Evolutionary conservation across 2,329 filamentous ascomycete genomes (phyloP).

Genomic region (Fusarium newnesense): DNA sequence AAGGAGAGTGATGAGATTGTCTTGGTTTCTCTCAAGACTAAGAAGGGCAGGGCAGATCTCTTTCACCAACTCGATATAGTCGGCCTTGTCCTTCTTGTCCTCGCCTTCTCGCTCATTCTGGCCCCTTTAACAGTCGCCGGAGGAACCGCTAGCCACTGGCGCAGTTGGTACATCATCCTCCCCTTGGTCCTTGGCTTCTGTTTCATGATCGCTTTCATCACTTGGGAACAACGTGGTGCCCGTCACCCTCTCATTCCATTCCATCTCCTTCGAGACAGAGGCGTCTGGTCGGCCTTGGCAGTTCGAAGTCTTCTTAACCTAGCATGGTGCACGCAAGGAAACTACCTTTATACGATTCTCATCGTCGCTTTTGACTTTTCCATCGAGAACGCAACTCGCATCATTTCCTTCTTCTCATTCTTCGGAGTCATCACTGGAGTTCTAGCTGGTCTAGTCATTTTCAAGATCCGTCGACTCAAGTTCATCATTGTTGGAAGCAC

Average conservation of each 20-base stretch:
- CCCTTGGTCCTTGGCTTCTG: slow-evolving; percentile 62
- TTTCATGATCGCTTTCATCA: slow-evolving; percentile 59
- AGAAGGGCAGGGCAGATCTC: slow-evolving; percentile 55
- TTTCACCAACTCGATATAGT: slow-evolving; percentile 66
- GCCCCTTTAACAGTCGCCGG: slow-evolving; percentile 66
- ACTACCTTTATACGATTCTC: slow-evolving; percentile 69
- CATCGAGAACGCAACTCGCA: slow-evolving; percentile 64
- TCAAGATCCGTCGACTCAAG: slow-evolving; percentile 64
- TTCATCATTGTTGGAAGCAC: slow-evolving; percentile 68
- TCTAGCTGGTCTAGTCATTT: slow-evolving; percentile 62
- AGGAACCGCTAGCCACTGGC: slow-evolving; percentile 59
- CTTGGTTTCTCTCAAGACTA: background rate
- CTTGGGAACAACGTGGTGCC: slow-evolving; percentile 63
- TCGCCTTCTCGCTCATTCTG: slow-evolving; percentile 59
- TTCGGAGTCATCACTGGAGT: slow-evolving; percentile 66
- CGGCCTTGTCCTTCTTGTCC: slow-evolving; percentile 59
- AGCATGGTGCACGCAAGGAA: slow-evolving; percentile 67
- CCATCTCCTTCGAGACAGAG: slow-evolving; percentile 66
- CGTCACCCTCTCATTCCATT: slow-evolving; percentile 67
- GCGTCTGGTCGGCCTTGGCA: slow-evolving; percentile 68
- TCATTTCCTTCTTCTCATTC: slow-evolving; percentile 64
- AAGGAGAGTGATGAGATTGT: slow-evolving; percentile 10
- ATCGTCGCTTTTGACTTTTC: slow-evolving; percentile 67
- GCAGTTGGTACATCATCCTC: slow-evolving; percentile 59
- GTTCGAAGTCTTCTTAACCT: slow-evolving; percentile 62